Evolutionary conservation across 495 filamentous ascomycete species (phyloP), one percentile per base, ranked within the genome.

Genomic region (Pseudoneurospora amorphoporcata): DNA sequence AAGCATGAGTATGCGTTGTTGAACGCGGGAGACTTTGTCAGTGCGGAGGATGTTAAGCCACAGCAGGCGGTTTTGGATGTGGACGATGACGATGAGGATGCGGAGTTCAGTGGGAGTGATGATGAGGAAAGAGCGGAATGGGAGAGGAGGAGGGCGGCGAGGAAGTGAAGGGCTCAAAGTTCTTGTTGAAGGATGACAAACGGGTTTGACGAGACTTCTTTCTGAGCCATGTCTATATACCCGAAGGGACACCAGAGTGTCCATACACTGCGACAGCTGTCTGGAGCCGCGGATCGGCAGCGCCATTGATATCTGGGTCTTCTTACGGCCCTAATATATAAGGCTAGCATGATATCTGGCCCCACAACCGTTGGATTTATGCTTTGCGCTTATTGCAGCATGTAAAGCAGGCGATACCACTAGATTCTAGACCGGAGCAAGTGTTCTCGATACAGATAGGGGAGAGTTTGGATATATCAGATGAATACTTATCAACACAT

Each of bases 1-100:
- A 89, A 90, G 79, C 90, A 92, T 39, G 93, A 97, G 82, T 97
- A 92, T 72, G 86, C 89, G 12, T 77, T 77, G 72, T 77, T 84
- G 41, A 87, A 87, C 69, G 79, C 81, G 23, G 85, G 85, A 3
- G 86, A 87, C 69, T 87, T 85, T 73, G 80, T 86, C 3, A 75
- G 73, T 38, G 79, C 75, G 29, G 79, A 77, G 32, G 82, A 81
- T 43, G 79, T 78, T 29, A 77, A 77, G 70, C 70, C 72, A 19
- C 70, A 70, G 58, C 35, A 32, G 68, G 69, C 61, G n/a, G 73
- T 76, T 8, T 75, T 70, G 8, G 73, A 75, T 3, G 75, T 74
- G 10, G 76, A 81, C 5, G 80, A 81, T 7, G 77, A 79, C 8
- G 84, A 85, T 68, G 82, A 85, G 23, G 83, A 85, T 71, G 84